Percentiles rank a stretch among this genome's conserved stretches.
Conservation (phyloP, 148 eudicot genomes). For the Fagopyrum esculentum region DNA sequence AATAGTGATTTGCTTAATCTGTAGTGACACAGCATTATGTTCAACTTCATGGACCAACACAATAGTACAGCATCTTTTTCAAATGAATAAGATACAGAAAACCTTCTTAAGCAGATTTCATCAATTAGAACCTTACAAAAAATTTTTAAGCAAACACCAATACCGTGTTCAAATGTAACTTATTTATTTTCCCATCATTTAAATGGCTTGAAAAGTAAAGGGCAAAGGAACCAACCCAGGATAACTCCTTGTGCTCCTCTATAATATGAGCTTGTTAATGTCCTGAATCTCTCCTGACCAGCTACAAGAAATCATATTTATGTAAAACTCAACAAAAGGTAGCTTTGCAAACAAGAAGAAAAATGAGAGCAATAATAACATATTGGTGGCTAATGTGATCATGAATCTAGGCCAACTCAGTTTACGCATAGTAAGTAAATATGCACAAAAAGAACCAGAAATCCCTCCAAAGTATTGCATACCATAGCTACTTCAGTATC, state of each 20-base stretch:
- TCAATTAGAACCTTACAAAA: not conserved
- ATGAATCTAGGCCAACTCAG: not conserved
- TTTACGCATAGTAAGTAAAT: not conserved
- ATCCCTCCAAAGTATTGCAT: not conserved
- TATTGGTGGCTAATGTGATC: not conserved
- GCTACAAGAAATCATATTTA: constrained; percentile 40
- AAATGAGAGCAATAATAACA: not conserved
- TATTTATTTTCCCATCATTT: not conserved
- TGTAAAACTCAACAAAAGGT: not conserved
- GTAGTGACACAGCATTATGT: not conserved
- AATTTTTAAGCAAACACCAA: not conserved
- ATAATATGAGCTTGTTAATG: constrained; percentile 86
- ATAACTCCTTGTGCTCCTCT: constrained; percentile 97
- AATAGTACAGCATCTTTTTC: not conserved
- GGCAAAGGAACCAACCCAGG: constrained; percentile 45
- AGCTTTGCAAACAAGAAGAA: not conserved
- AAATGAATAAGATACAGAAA: not conserved
- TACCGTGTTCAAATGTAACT: not conserved
- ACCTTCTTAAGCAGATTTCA: not conserved
- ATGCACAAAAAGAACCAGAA: not conserved
- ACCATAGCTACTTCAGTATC: not conserved
- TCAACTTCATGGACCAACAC: not conserved
- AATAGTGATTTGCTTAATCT: not conserved
- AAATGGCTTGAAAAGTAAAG: not conserved
- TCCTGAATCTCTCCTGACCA: constrained; percentile 96